phyloP scores from a whole-genome alignment of 768 basidiomycete species.

The Mrakia frigida region DNA sequence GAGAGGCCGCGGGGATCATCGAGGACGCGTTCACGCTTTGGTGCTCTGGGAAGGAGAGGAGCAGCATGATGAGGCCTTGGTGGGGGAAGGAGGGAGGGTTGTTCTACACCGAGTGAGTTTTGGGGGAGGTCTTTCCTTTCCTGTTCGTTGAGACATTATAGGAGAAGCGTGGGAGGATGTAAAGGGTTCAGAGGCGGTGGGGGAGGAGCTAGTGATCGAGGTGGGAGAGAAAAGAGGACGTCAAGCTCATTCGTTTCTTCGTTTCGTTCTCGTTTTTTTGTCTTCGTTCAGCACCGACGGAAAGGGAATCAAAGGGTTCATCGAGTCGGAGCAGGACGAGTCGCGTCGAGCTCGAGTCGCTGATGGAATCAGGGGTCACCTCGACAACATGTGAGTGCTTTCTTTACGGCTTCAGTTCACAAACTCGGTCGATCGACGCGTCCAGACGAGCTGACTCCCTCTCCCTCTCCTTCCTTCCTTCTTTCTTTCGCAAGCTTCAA shows the following conservation, averaged over 20 bases:
- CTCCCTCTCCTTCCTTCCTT: too few species aligned
- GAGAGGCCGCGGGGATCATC: slow-evolving; percentile 74
- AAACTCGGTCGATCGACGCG: background rate
- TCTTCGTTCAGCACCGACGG: slow-evolving; percentile 32
- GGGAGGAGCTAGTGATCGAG: too few species aligned
- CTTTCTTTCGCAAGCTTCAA: slow-evolving; percentile 60
- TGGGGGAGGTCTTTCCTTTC: too few species aligned
- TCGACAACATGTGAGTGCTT: slow-evolving; percentile 63
- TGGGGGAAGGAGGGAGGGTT: slow-evolving; percentile 82
- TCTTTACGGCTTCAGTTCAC: background rate
- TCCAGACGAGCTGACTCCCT: background rate
- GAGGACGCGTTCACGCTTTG: slow-evolving; percentile 86
- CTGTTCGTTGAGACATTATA: too few species aligned
- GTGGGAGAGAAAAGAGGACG: background rate
- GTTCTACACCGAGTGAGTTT: slow-evolving; percentile 49
- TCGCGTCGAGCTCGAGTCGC: slow-evolving; percentile 58
- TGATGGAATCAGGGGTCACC: slow-evolving; percentile 63
- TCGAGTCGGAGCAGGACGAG: slow-evolving; percentile 57
- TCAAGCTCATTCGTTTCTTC: background rate
- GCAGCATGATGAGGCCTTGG: slow-evolving; percentile 74
- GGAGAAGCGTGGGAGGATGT: too few species aligned
- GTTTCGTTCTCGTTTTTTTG: background rate
- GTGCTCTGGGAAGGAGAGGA: slow-evolving; percentile 75
- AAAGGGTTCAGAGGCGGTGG: background rate
- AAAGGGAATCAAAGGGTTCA: slow-evolving; percentile 56